Evolutionary conservation across 805 yeast species (phyloP), one percentile per base, ranked within the genome.

Genomic region (Ogataea corticis): DNA sequence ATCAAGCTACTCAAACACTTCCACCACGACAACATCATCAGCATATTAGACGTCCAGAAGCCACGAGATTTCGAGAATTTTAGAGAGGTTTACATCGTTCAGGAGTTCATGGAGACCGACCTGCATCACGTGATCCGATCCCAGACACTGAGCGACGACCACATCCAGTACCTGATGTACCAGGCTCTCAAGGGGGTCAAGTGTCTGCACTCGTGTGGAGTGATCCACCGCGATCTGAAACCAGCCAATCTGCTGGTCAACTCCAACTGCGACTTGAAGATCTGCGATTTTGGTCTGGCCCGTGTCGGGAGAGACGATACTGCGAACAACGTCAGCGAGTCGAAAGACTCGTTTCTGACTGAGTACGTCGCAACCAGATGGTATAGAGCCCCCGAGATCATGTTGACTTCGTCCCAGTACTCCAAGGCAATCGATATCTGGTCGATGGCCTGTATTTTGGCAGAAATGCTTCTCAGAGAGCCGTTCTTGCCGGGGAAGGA

Each of bases 281-380:
- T 86, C 13, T 85, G 92, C 64, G 94, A 86, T 65, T 85, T 86
- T 66, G 94, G 94, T 0, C 65, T 86, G 17, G 83, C 91, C 1
- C 69, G 92, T 44, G 65, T 79, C 14, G 73, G 81, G 31, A 61
- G 71, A 44, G 77, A 74, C 50, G 70, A 72, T 36, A 59, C 72
- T 48, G 70, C 75, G 30, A 77, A 51, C 21, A 36, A 41, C 5
- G 42, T 51, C 5, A 49, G 48, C 2, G 56, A 49, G 23, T 58
- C 59, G 36, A 59, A 58, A 31, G 61, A 57, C 38, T 44, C 60
- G 1, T 76, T 76, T 51, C 70, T 85, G 69, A 86, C 92, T 0
- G 92, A 86, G 59, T 86, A 86, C 54, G 94, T 86, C 3, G 92
- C 92, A 2, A 86, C 94, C 7, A 70, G 94, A 55, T 86, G 92